Conservation (phyloP, 2,329 filamentous ascomycete genomes). For the Aspergillus bombycis region DNA sequence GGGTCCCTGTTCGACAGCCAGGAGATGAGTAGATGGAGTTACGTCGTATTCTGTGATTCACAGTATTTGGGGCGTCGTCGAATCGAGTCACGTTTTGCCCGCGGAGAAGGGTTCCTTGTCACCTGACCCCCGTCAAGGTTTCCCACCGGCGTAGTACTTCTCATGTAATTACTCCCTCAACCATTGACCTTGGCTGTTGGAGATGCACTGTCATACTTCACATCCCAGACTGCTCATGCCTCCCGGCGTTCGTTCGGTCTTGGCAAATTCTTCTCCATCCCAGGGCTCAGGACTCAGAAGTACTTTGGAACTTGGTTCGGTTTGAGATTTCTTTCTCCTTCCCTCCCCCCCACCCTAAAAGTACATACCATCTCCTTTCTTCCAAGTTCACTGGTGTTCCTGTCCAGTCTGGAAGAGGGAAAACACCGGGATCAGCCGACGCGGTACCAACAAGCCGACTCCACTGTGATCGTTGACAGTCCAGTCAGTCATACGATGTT, state of each 20-base stretch:
- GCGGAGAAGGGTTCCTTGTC: constrained; percentile 11
- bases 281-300: neutral
- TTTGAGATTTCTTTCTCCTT: neutral
- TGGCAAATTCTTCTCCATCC: neutral
- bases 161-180: constrained; percentile 2
- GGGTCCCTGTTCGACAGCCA: neutral
- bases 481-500: constrained; percentile 11
- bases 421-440: constrained; percentile 2
- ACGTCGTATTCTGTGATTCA: constrained; percentile 6
- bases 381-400: neutral
- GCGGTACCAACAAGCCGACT: neutral
- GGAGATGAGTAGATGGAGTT: neutral
- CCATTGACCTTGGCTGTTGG: neutral
- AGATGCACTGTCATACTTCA: neutral
- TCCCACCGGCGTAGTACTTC: constrained; percentile 5
- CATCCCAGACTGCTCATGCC: neutral
- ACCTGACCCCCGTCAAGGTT: constrained; percentile 11
- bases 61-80: neutral
- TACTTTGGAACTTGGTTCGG: neutral
- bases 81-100: constrained; percentile 7
- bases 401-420: neutral
- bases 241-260: neutral
- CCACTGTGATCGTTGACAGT: neutral
- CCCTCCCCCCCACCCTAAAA: neutral
- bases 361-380: neutral